Conservation (phyloP, 2,329 filamentous ascomycete species). For the Penicillium sp. region DNA sequence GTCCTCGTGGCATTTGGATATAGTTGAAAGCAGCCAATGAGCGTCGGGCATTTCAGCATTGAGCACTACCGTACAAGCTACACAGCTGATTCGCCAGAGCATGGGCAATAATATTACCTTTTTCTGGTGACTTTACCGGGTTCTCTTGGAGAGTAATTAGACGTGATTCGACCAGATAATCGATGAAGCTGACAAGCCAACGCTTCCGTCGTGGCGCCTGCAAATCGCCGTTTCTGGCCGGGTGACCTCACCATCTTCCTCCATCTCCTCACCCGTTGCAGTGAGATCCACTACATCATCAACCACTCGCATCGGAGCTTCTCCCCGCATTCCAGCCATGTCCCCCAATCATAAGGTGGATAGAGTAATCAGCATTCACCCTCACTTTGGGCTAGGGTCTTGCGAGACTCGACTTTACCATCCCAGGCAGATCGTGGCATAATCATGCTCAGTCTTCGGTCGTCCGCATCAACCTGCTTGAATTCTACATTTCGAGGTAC, state of each 20-base stretch:
- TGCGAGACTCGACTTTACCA: not conserved
- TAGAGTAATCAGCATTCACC: not conserved
- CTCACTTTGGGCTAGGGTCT: not conserved
- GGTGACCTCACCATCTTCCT: conserved; percentile 17
- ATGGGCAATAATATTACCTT: not conserved
- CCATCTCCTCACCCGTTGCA: not conserved
- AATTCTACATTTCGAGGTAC: not conserved
- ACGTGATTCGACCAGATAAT: not conserved
- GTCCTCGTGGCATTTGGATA: not conserved
- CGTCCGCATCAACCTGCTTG: not conserved
- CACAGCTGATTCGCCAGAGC: not conserved
- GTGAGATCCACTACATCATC: conserved; percentile 4
- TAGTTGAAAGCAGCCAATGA: not conserved
- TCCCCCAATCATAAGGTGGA: not conserved
- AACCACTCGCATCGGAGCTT: conserved; percentile 1
- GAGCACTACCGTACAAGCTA: not conserved
- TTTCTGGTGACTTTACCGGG: not conserved
- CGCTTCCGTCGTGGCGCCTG: not conserved
- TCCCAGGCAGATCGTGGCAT: not conserved
- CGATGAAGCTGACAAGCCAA: not conserved
- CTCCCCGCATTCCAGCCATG: not conserved
- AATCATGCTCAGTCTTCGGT: conserved; percentile 5
- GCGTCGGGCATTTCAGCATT: not conserved
- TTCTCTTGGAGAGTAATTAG: not conserved
- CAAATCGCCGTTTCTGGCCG: conserved; percentile 7